These are phyloP conservation scores for Diaporthe eres DNA, from an alignment of 2,329 filamentous ascomycete species.

Conservation along the genomic window DNA sequence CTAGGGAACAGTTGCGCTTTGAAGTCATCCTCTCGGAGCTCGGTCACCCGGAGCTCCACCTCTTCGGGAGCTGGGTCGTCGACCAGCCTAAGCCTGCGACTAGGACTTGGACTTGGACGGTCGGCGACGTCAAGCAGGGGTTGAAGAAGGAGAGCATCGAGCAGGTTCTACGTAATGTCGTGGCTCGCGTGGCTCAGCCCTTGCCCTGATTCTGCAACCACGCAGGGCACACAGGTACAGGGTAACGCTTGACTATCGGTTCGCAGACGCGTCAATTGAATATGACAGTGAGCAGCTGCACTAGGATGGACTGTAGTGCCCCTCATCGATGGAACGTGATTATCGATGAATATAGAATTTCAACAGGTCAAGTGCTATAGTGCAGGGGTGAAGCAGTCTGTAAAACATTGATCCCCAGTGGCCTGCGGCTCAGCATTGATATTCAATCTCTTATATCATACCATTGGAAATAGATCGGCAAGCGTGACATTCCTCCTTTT, in stretches of 20 bases:
- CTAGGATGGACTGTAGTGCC: not conserved
- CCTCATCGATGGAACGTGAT: too few species aligned
- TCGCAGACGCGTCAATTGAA: not conserved
- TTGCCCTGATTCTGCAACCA: not conserved
- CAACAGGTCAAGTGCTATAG: not conserved
- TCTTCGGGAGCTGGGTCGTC: slow-evolving; percentile 40
- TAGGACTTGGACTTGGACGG: slow-evolving; percentile 42
- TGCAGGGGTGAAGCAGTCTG: not conserved
- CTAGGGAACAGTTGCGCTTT: slow-evolving; percentile 30
- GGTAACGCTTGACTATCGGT: too few species aligned
- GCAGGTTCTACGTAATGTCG: slow-evolving; percentile 35
- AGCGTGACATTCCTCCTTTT: not conserved
- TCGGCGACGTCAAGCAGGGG: slow-evolving; percentile 37
- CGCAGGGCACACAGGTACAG: not conserved
- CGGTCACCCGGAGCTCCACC: slow-evolving; percentile 38
- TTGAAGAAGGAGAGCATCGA: slow-evolving; percentile 37
- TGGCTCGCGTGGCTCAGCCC: slow-evolving; percentile 36
- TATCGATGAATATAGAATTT: not conserved
- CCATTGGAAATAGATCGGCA: not conserved
- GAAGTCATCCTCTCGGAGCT: slow-evolving; percentile 36
- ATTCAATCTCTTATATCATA: not conserved
- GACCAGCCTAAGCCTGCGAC: slow-evolving; percentile 24
- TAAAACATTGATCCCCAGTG: not conserved
- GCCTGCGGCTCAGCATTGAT: not conserved
- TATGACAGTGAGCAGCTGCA: not conserved